A percentile compares a stretch with the other conserved stretches of the same genome.
Conservation (phyloP, 2,329 filamentous ascomycete species). For the Myriosclerotinia duriaeana region DNA sequence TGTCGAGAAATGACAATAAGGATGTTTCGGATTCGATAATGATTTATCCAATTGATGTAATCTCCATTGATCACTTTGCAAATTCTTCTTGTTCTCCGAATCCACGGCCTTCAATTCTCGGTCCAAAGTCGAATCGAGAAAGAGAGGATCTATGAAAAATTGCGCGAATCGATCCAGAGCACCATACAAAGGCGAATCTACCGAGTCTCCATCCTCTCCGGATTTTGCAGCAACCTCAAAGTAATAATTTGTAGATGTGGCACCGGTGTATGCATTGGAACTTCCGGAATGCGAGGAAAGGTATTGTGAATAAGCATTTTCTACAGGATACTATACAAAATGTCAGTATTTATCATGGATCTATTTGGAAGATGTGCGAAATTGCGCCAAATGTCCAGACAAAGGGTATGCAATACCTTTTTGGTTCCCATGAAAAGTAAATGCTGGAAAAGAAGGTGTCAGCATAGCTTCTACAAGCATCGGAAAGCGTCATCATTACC, state of each 20-base stretch:
- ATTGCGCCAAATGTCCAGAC: slow-evolving; percentile 8
- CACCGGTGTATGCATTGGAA: slow-evolving; percentile 92
- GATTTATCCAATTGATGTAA: slow-evolving; percentile 70
- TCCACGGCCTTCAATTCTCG: slow-evolving; percentile 71
- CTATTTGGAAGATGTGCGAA: slow-evolving; percentile 17
- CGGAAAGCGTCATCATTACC: slow-evolving; percentile 42
- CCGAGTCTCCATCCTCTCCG: slow-evolving; percentile 62
- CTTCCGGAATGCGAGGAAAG: slow-evolving; percentile 84
- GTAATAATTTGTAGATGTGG: slow-evolving; percentile 95
- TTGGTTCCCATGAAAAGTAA: slow-evolving; percentile 97
- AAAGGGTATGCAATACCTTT: slow-evolving; percentile 57
- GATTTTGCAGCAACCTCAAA: slow-evolving; percentile 89
- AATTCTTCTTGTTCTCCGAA: slow-evolving; percentile 78
- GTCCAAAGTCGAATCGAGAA: slow-evolving; percentile 68
- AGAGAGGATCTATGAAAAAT: slow-evolving; percentile 71
- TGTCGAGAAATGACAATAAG: slow-evolving; percentile 72
- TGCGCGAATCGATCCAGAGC: slow-evolving; percentile 73
- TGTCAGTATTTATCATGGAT: slow-evolving; percentile 27
- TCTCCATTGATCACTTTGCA: slow-evolving; percentile 71
- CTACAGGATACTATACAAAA: slow-evolving; percentile 69
- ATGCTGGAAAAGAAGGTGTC: slow-evolving; percentile 31
- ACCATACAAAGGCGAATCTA: slow-evolving; percentile 66
- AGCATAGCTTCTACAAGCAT: slow-evolving; percentile 45
- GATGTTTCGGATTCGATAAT: slow-evolving; percentile 66
- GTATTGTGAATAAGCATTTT: slow-evolving; percentile 95